These are phyloP conservation scores for Pachyrhizus erosus DNA, from an alignment of 306 rosid genomes.

Conservation along the genomic window DNA sequence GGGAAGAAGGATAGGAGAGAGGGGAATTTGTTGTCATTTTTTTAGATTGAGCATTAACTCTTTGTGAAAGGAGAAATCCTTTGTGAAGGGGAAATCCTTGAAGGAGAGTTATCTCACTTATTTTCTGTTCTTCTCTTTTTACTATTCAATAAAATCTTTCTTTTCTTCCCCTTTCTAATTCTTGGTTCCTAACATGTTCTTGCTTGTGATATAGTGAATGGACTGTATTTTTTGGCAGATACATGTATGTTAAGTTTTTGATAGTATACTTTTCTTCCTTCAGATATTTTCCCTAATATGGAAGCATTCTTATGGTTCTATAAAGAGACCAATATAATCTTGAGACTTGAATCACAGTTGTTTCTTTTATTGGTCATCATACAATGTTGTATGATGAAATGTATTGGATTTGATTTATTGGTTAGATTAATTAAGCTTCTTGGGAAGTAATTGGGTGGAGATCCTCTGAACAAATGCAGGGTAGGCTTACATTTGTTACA, in stretches of 20 bases:
- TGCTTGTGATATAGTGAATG: not conserved
- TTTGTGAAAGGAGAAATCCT: too few relatives aligned
- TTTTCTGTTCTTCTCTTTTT: too few relatives aligned
- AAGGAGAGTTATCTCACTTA: too few relatives aligned
- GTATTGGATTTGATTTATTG: not conserved
- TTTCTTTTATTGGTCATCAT: not conserved
- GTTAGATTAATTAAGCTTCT: constrained; percentile 6
- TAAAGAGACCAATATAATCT: constrained; percentile 5
- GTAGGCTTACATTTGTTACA: constrained; percentile 20
- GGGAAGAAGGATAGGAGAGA: too few relatives aligned
- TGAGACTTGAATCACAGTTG: not conserved
- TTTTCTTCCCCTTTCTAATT: not conserved
- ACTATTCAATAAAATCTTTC: too few relatives aligned
- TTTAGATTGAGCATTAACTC: too few relatives aligned
- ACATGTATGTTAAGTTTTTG: constrained; percentile 5
- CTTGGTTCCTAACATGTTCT: constrained; percentile 7
- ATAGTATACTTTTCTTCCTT: constrained; percentile 10
- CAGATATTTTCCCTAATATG: not conserved
- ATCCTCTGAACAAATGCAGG: not conserved
- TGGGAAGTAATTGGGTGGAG: not conserved
- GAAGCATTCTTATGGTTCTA: constrained; percentile 3
- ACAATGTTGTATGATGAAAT: not conserved
- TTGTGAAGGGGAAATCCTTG: too few relatives aligned
- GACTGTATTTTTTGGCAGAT: not conserved
- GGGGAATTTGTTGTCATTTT: too few relatives aligned